Percentiles rank a stretch among this genome's conserved stretches.
Conservation (phyloP, 306 rosid genomes). For the Hylodesmum podocarpum region DNA sequence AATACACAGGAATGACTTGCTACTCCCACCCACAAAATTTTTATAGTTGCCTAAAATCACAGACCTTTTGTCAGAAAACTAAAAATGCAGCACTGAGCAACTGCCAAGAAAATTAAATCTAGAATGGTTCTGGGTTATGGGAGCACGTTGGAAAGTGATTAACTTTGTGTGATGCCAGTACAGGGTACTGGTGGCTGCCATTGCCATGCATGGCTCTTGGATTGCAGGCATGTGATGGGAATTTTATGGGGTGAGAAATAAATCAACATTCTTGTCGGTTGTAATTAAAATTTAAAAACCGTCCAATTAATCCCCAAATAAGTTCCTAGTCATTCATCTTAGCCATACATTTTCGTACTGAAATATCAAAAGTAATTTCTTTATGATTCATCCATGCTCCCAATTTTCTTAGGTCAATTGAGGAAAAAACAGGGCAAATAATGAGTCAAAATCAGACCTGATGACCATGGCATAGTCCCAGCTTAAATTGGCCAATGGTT, state of each 20-base stretch:
- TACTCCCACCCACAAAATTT: not conserved
- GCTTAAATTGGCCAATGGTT: slow-evolving; percentile 95
- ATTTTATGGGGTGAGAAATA: not conserved
- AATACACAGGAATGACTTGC: slow-evolving; percentile 1
- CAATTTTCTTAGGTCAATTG: not conserved
- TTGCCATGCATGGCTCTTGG: not conserved
- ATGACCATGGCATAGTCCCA: slow-evolving; percentile 98
- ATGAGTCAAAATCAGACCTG: slow-evolving; percentile 57
- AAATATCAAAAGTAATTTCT: not conserved
- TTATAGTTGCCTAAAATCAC: not conserved
- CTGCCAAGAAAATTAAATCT: not conserved
- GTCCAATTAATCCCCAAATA: not conserved
- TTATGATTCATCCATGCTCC: not conserved
- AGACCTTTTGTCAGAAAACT: not conserved
- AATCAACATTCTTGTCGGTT: not conserved
- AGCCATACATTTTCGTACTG: not conserved
- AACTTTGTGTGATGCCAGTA: not conserved
- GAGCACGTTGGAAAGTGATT: not conserved
- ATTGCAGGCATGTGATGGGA: not conserved
- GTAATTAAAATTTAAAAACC: not conserved
- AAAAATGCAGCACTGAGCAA: not conserved
- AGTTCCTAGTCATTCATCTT: not conserved
- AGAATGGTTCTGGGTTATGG: not conserved
- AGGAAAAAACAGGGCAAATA: not conserved
- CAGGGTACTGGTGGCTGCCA: not conserved